Conservation (phyloP, 2,329 filamentous ascomycete genomes). For the Periglandula ipomoeae region DNA sequence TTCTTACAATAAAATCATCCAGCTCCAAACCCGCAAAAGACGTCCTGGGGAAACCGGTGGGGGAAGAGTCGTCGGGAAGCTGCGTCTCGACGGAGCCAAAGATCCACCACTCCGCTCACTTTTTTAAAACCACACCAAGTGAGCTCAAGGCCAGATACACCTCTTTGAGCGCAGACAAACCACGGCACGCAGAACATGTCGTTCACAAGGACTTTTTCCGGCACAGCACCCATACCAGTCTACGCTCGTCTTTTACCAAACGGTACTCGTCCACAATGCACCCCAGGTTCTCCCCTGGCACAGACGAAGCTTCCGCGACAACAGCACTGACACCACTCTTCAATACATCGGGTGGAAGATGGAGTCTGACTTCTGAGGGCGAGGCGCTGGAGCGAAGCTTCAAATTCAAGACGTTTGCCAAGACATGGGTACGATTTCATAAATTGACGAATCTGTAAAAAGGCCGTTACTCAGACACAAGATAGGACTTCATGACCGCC, state of each 20-base stretch:
- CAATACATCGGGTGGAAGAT: slow-evolving; percentile 30
- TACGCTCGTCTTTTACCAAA: background rate
- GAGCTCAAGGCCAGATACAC: no score
- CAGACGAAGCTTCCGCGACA: slow-evolving; percentile 29
- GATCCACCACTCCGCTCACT: background rate
- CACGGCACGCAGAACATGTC: background rate
- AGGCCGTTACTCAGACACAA: background rate
- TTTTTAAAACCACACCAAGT: no score
- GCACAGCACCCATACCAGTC: background rate
- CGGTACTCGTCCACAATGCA: slow-evolving; percentile 15
- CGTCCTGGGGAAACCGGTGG: no score
- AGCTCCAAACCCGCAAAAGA: no score
- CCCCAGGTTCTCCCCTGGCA: slow-evolving; percentile 35
- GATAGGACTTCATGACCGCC: slow-evolving; percentile 67
- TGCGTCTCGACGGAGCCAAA: no score
- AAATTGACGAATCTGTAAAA: background rate
- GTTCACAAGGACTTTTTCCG: background rate
- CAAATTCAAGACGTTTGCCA: slow-evolving; percentile 56
- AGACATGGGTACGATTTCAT: slow-evolving; percentile 50
- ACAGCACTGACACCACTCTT: slow-evolving; percentile 31
- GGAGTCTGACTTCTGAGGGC: slow-evolving; percentile 41
- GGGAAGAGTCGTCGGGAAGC: no score
- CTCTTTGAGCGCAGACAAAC: background rate
- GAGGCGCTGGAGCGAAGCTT: slow-evolving; percentile 51
- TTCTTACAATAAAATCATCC: no score